These are phyloP conservation scores for Arxiozyma slooffiae DNA, from an alignment of 1,139 yeast species.

Conservation along the genomic window DNA sequence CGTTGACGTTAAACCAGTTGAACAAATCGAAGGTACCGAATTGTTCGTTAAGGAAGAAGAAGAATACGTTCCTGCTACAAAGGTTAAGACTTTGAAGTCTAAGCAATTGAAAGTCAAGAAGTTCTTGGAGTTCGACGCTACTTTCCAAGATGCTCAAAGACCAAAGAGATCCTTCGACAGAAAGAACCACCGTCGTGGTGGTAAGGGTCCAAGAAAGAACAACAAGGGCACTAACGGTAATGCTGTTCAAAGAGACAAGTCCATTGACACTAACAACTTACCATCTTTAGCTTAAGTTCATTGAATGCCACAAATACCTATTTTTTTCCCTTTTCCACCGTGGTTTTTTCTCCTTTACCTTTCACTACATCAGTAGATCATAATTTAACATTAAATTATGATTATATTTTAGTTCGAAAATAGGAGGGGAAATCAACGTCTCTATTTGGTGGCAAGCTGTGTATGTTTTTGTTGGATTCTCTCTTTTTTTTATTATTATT, in stretches of 20 bases:
- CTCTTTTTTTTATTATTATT: too few species aligned
- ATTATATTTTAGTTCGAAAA: background rate
- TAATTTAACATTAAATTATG: background rate
- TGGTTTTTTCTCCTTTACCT: background rate
- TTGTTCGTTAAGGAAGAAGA: conserved; percentile 49
- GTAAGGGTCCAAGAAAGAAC: conserved; percentile 22
- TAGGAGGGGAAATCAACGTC: background rate
- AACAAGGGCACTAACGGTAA: conserved; percentile 26
- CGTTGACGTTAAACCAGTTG: conserved; percentile 39
- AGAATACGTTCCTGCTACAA: conserved; percentile 46
- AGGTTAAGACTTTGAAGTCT: conserved; percentile 49
- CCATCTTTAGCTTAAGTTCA: conserved; percentile 39
- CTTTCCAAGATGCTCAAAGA: conserved; percentile 43
- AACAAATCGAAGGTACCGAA: conserved; percentile 40
- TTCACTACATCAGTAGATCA: background rate
- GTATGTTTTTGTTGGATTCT: conserved; percentile 5
- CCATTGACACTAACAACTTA: conserved; percentile 49
- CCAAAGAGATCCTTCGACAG: conserved; percentile 25
- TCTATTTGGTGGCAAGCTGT: conserved; percentile 9
- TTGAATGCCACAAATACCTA: conserved; percentile 1
- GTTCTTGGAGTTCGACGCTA: conserved; percentile 56
- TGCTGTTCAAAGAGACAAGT: conserved; percentile 18
- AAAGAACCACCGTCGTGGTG: conserved; percentile 32
- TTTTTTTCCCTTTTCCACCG: background rate
- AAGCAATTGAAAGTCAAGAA: conserved; percentile 64